Evolutionary conservation across 352 stramenopile species (phyloP), one percentile per base, ranked within the genome.

Genomic region (Pythium coloratum): DNA sequence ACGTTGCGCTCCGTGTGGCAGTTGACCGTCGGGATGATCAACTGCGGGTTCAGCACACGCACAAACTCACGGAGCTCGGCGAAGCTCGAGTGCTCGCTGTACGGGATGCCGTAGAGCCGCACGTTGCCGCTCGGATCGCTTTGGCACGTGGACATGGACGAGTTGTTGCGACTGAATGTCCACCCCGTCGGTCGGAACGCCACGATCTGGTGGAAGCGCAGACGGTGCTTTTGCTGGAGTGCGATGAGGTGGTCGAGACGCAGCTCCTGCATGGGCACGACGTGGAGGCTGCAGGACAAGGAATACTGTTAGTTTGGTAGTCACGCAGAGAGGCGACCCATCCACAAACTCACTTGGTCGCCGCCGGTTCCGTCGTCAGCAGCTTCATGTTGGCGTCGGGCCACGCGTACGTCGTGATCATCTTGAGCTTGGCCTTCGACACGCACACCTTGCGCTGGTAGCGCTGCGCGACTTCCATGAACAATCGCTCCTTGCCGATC

Each of bases 401-500:
- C 91, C 92, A 98, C 49, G 84, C 75, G 62, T 97, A 92, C 6
- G 89, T 89, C 44, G 78, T 79, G 55, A 99, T 86, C 46, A 98
- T 94, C 64, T 80, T 88, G 55, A 84, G 67, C 67, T 96, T 96
- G 14, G 76, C 70, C 61, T 81, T 88, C 16, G 86, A 91, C 36
- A 96, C 80, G 60, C 80, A 94, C 36, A 96, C 85, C 56, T 95
- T 91, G 61, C 75, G 80, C 56, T 81, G 50, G 53, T 81, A 84
- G 40, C 80, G 80, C 60, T 89, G 67, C n/a, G 95, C 92, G 3
- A 98, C 86, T 53, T 97, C 91, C 72, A 98, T 90, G 61, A 98
- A 98, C n/a, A 99, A 86, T 20, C 88, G 84, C 70, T 99, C 97
- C 69, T 99, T 99, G 18, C 97, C 97, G 63, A 99, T 98, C 8